phyloP scores from a whole-genome alignment of 2,329 filamentous ascomycete genomes.

The Tetracladium maxilliforme region DNA sequence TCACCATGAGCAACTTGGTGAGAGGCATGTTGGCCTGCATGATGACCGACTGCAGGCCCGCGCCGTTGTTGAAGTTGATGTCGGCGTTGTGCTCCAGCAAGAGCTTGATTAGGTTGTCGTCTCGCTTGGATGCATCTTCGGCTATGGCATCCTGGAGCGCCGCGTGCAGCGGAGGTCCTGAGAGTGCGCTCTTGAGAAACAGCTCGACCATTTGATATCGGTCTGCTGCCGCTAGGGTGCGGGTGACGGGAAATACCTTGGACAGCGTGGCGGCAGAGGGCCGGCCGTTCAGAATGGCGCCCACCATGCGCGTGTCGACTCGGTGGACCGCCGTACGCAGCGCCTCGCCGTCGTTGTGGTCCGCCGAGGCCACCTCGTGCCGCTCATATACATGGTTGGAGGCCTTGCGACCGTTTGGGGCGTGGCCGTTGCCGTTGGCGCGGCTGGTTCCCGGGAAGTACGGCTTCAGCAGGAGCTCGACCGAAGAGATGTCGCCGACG shows the following conservation, averaged over 20 bases:
- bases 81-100: slow-evolving; percentile 36
- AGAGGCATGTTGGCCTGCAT: slow-evolving; percentile 31
- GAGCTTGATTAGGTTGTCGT: slow-evolving; percentile 34
- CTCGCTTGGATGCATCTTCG: slow-evolving; percentile 28
- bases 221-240: too few species aligned
- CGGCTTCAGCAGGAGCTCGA: slow-evolving; percentile 32
- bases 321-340: too few species aligned
- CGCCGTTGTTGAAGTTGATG: slow-evolving; percentile 35
- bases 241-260: too few species aligned
- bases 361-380: slow-evolving; percentile 32
- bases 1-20: slow-evolving; percentile 25
- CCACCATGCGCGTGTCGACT: too few species aligned
- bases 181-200: too few species aligned
- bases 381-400: slow-evolving; percentile 20
- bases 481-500: slow-evolving; percentile 29
- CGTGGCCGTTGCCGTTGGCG: not conserved
- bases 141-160: slow-evolving; percentile 37
- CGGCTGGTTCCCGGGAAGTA: slow-evolving; percentile 25
- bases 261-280: too few species aligned
- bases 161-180: slow-evolving; percentile 27
- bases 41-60: slow-evolving; percentile 12
- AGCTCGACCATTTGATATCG: too few species aligned
- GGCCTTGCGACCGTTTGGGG: slow-evolving; percentile 10
- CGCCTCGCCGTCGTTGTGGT: too few species aligned
- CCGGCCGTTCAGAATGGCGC: too few species aligned